These are phyloP conservation scores for Cercospora brassicicola DNA, from an alignment of 2,329 filamentous ascomycete genomes.

Conservation along the genomic window DNA sequence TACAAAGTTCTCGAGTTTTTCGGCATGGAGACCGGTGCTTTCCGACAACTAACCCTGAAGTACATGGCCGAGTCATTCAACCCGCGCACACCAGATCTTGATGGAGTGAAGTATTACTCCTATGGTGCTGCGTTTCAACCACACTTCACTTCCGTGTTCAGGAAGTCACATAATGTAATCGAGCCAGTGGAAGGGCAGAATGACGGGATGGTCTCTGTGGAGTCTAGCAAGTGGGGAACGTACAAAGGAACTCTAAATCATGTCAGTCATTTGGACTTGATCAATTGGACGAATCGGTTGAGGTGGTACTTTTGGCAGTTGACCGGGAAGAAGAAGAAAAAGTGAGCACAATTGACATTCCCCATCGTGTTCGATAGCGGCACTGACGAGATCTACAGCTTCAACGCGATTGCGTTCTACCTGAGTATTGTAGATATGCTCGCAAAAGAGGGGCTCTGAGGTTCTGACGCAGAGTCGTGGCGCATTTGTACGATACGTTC, in stretches of 20 bases:
- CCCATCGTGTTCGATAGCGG: too few species aligned
- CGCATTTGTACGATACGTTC: neutral
- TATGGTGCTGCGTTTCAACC: slow-evolving; percentile 62
- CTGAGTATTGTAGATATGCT: slow-evolving; percentile 60
- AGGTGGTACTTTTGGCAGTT: slow-evolving; percentile 60
- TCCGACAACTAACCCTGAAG: slow-evolving; percentile 59
- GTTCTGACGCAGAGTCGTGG: neutral
- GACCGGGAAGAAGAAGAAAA: slow-evolving; percentile 57
- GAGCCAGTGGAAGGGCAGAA: slow-evolving; percentile 58
- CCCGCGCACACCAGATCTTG: slow-evolving; percentile 56
- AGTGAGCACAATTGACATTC: too few species aligned
- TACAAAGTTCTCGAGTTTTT: slow-evolving; percentile 58
- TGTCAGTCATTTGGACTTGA: slow-evolving; percentile 64
- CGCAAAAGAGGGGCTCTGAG: slow-evolving; percentile 42
- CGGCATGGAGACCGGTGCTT: slow-evolving; percentile 60
- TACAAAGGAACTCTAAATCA: slow-evolving; percentile 65
- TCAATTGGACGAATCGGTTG: slow-evolving; percentile 65
- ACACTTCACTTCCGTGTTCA: slow-evolving; percentile 58
- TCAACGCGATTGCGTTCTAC: slow-evolving; percentile 66
- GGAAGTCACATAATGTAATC: slow-evolving; percentile 57
- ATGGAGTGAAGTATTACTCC: slow-evolving; percentile 61
- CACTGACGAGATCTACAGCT: slow-evolving; percentile 46
- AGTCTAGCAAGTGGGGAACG: slow-evolving; percentile 60
- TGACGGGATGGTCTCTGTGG: slow-evolving; percentile 64
- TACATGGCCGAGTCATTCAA: slow-evolving; percentile 63